Conservation (phyloP, 805 yeast species). For the Candida pini region DNA sequence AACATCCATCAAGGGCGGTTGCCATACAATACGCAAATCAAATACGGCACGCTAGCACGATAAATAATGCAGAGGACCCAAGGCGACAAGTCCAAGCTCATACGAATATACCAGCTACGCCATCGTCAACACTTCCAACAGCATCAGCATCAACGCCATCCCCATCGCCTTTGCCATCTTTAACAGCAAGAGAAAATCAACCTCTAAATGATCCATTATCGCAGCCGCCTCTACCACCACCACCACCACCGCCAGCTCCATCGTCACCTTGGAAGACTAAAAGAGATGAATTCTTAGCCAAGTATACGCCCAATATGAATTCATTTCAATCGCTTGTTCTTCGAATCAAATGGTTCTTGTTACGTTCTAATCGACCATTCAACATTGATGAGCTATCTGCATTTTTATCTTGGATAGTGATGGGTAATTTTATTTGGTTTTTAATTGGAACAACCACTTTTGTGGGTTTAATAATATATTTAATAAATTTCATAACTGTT, state of each 20-base stretch:
- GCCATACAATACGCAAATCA: no score
- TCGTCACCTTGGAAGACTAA: not conserved
- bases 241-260: not conserved
- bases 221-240: not conserved
- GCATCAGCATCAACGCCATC: no score
- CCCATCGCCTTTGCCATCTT: no score
- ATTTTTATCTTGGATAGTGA: conserved; percentile 48
- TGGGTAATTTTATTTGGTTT: conserved; percentile 54
- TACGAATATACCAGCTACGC: no score
- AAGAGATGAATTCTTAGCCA: conserved; percentile 13
- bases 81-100: no score
- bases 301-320: conserved; percentile 1
- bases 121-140: no score
- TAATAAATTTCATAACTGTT: conserved; percentile 27
- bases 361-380: conserved; percentile 43
- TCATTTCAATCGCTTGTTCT: conserved; percentile 9
- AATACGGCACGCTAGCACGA: no score
- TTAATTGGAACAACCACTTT: conserved; percentile 55
- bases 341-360: conserved; percentile 39
- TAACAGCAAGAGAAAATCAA: no score
- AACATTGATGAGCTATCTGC: conserved; percentile 49
- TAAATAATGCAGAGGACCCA: no score
- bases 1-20: no score
- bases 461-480: conserved; percentile 40
- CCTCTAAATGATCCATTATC: no score